Conservation (phyloP, 208 protist species). For the Hexamita inflata region DNA sequence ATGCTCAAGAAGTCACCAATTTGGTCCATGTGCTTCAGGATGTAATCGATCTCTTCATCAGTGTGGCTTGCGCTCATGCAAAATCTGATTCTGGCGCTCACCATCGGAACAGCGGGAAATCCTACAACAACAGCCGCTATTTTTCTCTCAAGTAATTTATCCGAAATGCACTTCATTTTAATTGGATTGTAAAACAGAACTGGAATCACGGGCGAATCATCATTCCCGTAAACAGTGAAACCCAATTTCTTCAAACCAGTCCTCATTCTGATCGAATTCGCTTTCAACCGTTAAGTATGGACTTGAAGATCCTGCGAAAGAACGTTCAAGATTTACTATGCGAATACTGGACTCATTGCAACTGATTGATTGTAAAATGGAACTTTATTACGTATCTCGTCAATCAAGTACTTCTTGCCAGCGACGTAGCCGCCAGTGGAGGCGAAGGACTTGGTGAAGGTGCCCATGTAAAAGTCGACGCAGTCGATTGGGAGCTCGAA, state of each 20-base stretch:
- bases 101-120: constrained; percentile 77
- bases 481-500: constrained; percentile 46
- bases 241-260: constrained; percentile 41
- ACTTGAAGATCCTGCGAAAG: constrained; percentile 36
- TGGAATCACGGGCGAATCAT: constrained; percentile 78
- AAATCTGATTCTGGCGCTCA: constrained; percentile 63
- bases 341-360: constrained; percentile 62
- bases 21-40: constrained; percentile 5
- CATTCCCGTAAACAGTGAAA: constrained; percentile 56
- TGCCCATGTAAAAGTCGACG: constrained; percentile 69
- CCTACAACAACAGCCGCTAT: constrained; percentile 85
- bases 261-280: constrained; percentile 35
- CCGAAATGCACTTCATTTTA: constrained; percentile 66
- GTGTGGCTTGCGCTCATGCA: constrained; percentile 74
- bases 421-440: constrained; percentile 58
- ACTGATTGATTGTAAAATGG: constrained; percentile 58
- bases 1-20: neutral
- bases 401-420: constrained; percentile 29
- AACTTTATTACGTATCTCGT: constrained; percentile 55
- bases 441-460: constrained; percentile 64
- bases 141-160: constrained; percentile 62
- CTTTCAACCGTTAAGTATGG: constrained; percentile 7
- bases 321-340: constrained; percentile 64
- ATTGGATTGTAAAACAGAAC: constrained; percentile 74
- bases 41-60: neutral